Base-by-base conservation (phyloP, 2,329 filamentous ascomycete genomes). In the Penicillium sp. region DNA sequence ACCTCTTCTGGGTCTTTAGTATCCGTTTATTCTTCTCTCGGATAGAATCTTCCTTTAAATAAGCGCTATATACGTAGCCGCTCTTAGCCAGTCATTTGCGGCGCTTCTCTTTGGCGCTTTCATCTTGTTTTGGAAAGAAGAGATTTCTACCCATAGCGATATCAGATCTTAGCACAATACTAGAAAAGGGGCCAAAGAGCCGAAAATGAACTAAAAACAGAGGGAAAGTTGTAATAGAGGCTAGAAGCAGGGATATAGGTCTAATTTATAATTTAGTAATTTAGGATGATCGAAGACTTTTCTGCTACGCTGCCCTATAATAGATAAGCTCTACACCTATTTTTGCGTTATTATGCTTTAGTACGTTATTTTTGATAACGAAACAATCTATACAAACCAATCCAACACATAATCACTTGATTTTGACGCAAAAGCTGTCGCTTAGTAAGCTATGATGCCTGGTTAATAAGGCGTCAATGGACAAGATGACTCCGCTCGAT, bases 11-110 rank as follows among this genome's bases (percentile, higher is more conserved):
- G 13, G 56, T 61, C 47, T 57, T 59, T 1, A 49, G 47, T 50
- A 63, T 21, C 14, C 56, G 56, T 50, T 63, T 63, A 53, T 63
- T 56, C 49, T 63, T 61, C 3, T 54, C 43, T 39, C 52, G 27
- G 31, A 61, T 59, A 3, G 54, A 11, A 29, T 63, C 61, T 14
- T 61, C 26, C 27, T 57, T 1, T 39, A 22, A 24, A 54, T 63
- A n/a, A 44, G 54, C 56, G 26, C 61, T 35, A 46, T 58, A 61
- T 43, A 59, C 33, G 52, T 63, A 63, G 37, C 61, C 26, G 21
- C 33, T 63, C n/a, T 61, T 33, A 50, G 49, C 19, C 8, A 56
- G n/a, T 57, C 49, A 26, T n/a, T 57, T 56, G 33, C 33, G 33
- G 33, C 33, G 33, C 35, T 46, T 56, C 21, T 57, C 55, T 49